A percentile compares a stretch with the other conserved stretches of the same genome.
Conservation (phyloP, 768 basidiomycete genomes). For the Leccinum arenicola region DNA sequence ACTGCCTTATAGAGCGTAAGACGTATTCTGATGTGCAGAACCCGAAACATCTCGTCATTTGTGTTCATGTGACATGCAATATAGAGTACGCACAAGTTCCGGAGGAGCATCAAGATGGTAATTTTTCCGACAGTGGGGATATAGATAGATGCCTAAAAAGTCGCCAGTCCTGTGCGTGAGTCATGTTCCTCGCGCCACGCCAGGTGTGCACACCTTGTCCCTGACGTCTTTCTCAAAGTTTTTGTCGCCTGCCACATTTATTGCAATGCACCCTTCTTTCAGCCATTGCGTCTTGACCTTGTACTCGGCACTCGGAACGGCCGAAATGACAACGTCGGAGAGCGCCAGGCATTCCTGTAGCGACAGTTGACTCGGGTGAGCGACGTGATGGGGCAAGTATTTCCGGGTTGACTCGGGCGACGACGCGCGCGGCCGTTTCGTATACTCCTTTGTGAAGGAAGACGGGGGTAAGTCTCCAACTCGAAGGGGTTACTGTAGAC, state of each 20-base stretch:
- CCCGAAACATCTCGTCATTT: not conserved
- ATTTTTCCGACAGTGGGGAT: constrained; percentile 97
- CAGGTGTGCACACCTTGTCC: constrained; percentile 66
- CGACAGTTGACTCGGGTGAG: constrained; percentile 62
- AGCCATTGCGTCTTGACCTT: constrained; percentile 87
- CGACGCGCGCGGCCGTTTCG: constrained; percentile 69
- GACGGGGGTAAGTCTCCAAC: constrained; percentile 1
- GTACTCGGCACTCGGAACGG: constrained; percentile 82
- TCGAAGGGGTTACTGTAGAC: not conserved
- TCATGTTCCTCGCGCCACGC: not conserved
- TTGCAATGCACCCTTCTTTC: constrained; percentile 90
- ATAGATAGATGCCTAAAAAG: constrained; percentile 76
- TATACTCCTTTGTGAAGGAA: constrained; percentile 64
- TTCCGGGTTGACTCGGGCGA: constrained; percentile 42
- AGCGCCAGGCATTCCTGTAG: constrained; percentile 78
- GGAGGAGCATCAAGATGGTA: constrained; percentile 95
- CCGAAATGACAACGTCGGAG: constrained; percentile 92
- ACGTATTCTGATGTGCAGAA: constrained; percentile 22
- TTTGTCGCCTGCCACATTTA: constrained; percentile 94
- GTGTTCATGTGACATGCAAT: not conserved
- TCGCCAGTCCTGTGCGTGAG: constrained; percentile 6
- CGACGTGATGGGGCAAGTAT: constrained; percentile 84
- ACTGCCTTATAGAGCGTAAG: constrained; percentile 28
- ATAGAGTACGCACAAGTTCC: constrained; percentile 72
- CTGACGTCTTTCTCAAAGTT: constrained; percentile 94